Conservation (phyloP, 768 basidiomycete species). For the Rhodotorula taiwanensis region DNA sequence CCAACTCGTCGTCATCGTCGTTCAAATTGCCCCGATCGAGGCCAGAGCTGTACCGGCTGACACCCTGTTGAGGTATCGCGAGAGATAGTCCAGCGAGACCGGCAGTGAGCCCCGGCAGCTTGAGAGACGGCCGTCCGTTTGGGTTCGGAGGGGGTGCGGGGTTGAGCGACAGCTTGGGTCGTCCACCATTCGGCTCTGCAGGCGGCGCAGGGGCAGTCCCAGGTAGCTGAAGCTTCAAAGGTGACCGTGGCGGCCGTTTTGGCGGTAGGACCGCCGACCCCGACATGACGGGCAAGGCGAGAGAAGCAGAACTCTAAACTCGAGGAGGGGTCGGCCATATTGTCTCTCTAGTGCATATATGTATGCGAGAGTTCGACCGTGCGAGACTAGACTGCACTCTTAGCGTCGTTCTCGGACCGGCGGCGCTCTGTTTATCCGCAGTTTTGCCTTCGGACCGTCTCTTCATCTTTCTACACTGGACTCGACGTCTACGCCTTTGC, state of each 20-base stretch:
- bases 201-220: not conserved
- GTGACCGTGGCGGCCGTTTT: slow-evolving; percentile 21
- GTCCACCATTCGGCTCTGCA: not conserved
- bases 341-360: too few relatives aligned
- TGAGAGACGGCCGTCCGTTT: slow-evolving; percentile 15
- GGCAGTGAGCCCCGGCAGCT: slow-evolving; percentile 11
- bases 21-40: slow-evolving; percentile 3
- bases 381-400: too few relatives aligned
- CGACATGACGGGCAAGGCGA: slow-evolving; percentile 3
- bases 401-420: too few relatives aligned
- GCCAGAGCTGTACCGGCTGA: slow-evolving; percentile 14
- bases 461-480: not conserved
- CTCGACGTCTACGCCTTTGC: not conserved
- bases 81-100: slow-evolving; percentile 16
- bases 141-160: slow-evolving; percentile 1
- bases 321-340: too few relatives aligned
- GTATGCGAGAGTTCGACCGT: too few relatives aligned
- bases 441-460: too few relatives aligned
- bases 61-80: slow-evolving; percentile 12
- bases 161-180: not conserved
- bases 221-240: slow-evolving; percentile 28
- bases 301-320: too few relatives aligned
- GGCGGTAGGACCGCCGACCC: slow-evolving; percentile 27
- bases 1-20: slow-evolving; percentile 24
- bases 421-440: too few relatives aligned